Base-by-base conservation (phyloP, 305 asterid species). In the Lippia alba region DNA sequence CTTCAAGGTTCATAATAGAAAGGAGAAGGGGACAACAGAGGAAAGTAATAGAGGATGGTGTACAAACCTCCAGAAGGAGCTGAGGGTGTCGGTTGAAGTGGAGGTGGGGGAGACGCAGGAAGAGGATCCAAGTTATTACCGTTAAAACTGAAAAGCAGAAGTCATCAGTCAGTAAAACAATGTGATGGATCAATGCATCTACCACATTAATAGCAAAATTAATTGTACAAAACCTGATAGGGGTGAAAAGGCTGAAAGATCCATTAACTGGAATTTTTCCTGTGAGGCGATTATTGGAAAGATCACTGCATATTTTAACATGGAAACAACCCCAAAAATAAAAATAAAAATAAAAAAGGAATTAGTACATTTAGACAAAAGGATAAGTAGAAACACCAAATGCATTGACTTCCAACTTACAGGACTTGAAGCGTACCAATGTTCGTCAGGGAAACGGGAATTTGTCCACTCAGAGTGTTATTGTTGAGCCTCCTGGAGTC, bases 241-340 rank as follows among this genome's bases (percentile, higher is more conserved):
- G 97, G 69, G 97, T 91, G 76, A 94, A 91, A 58, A 89, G 90
- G 72, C 82, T 83, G 81, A 94, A 94, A 79, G 99, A 94, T 69
- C 99, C 99, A 75, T 87, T 88, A 64, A 80, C 79, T 48, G 99
- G 99, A 79, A 79, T 84, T 67, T 18, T 68, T 64, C 99, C 99
- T 4, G 79, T 69, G 66, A 94, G 83, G 0, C 16, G n/a, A 79
- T 94, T 94, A 80, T 66, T 85, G 62, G 99, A 94, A 76, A 91
- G 92, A 91, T 94, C 99, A 48, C 99, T 94, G 91, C 82, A 82
- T 74, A 70, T 45, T 59, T 56, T 40, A 48, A 71, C 69, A 77
- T 49, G 70, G 55, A 48, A 70, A 78, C 54, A 30, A 24, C 30
- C 30, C 30, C 30, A 1, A 1, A 24, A 24, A n/a, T n/a, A n/a